Conservation (phyloP, 169 alveolate genomes). For the Plasmodium inui region DNA sequence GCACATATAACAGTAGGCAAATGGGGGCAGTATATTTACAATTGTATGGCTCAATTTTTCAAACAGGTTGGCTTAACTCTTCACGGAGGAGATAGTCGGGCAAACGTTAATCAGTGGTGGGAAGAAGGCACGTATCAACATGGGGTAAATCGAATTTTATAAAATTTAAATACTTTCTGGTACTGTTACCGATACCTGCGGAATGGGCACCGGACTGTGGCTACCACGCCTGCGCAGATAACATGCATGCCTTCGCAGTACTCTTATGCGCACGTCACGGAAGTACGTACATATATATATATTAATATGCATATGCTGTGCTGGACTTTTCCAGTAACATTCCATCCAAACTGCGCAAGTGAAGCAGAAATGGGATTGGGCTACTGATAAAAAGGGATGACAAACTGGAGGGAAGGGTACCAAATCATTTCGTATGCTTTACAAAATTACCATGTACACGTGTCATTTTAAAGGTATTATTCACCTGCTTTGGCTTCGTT, state of each 20-base stretch:
- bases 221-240: background rate
- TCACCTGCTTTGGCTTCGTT: background rate
- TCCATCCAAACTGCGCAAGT: background rate
- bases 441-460: background rate
- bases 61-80: background rate
- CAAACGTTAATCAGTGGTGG: background rate
- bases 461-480: background rate
- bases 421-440: slow-evolving; percentile 1
- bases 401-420: background rate
- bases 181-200: background rate
- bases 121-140: background rate
- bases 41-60: background rate
- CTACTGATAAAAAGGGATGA: background rate
- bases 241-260: background rate
- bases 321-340: background rate
- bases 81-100: background rate
- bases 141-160: background rate
- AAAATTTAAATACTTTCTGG: background rate
- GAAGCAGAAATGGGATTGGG: background rate
- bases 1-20: background rate
- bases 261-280: background rate
- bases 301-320: background rate
- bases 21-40: background rate
- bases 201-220: background rate
- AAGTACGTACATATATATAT: background rate